Evolutionary conservation across 2,329 filamentous ascomycete genomes (phyloP).

Genomic region (Teratosphaeria destructans): DNA sequence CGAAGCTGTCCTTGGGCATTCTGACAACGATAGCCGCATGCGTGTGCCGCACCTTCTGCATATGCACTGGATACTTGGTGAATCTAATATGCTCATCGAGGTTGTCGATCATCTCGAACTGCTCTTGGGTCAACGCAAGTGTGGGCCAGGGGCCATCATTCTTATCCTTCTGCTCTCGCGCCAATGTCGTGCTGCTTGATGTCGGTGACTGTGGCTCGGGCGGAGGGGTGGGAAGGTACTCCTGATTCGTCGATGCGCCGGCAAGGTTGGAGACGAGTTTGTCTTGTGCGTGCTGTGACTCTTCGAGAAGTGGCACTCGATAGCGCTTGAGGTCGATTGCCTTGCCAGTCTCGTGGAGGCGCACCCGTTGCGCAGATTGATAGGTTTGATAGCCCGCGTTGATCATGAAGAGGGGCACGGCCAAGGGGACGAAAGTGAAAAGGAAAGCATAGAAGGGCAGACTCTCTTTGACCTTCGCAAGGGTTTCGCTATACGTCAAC

Average conservation of each 20-base stretch:
- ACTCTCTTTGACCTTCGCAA: constrained; percentile 43
- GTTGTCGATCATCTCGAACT: constrained; percentile 75
- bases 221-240: constrained; percentile 52
- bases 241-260: constrained; percentile 51
- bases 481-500: constrained; percentile 14
- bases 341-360: constrained; percentile 57
- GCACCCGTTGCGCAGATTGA: constrained; percentile 63
- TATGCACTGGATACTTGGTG: constrained; percentile 55
- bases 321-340: constrained; percentile 61
- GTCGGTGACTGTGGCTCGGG: constrained; percentile 23
- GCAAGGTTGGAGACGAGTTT: constrained; percentile 66
- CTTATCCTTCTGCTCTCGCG: constrained; percentile 18
- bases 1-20: constrained; percentile 53
- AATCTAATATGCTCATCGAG: constrained; percentile 54
- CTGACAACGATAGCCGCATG: constrained; percentile 88
- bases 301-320: constrained; percentile 63
- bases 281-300: constrained; percentile 66
- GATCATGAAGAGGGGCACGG: constrained; percentile 57
- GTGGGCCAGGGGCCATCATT: constrained; percentile 41
- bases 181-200: not conserved
- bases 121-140: constrained; percentile 65
- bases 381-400: constrained; percentile 70
- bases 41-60: constrained; percentile 66
- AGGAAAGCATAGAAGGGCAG: constrained; percentile 57
- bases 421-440: constrained; percentile 62